phyloP scores from a whole-genome alignment of 306 rosid species.

The Casuarina glauca region DNA sequence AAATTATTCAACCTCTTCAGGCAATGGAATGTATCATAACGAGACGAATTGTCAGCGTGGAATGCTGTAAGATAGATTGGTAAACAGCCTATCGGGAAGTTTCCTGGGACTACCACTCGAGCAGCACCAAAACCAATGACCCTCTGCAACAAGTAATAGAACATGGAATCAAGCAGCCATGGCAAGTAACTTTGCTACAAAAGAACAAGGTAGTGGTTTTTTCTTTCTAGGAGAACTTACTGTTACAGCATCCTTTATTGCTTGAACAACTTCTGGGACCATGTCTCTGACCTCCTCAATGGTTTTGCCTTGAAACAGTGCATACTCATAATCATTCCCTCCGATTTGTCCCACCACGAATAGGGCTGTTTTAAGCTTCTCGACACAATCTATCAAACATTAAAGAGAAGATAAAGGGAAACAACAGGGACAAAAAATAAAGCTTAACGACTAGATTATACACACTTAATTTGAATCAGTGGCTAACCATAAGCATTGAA shows the following conservation, averaged over 20 bases:
- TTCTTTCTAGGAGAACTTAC: background rate
- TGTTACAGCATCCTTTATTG: conserved; percentile 18
- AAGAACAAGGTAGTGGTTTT: background rate
- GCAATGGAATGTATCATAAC: conserved; percentile 15
- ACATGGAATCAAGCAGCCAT: background rate
- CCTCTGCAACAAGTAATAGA: conserved; percentile 3
- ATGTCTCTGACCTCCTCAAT: conserved; percentile 1
- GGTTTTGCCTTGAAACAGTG: conserved; percentile 18
- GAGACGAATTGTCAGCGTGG: conserved; percentile 9
- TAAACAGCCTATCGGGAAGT: conserved; percentile 21
- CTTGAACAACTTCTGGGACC: conserved; percentile 27
- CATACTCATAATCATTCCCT: conserved; percentile 20
- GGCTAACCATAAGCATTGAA: background rate
- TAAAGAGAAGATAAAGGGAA: background rate
- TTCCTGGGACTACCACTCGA: conserved; percentile 26
- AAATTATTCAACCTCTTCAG: conserved; percentile 4
- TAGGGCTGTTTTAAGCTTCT: conserved; percentile 16
- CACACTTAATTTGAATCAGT: background rate
- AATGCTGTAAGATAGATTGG: conserved; percentile 19
- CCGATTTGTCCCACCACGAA: conserved; percentile 32
- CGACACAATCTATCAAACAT: conserved; percentile 17
- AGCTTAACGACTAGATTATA: background rate
- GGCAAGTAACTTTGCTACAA: background rate
- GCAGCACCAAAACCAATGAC: conserved; percentile 19
- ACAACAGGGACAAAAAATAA: no score